Percentiles rank a stretch among this genome's conserved stretches.
Conservation (phyloP, 768 basidiomycete genomes). For the Ramaria sp. region DNA sequence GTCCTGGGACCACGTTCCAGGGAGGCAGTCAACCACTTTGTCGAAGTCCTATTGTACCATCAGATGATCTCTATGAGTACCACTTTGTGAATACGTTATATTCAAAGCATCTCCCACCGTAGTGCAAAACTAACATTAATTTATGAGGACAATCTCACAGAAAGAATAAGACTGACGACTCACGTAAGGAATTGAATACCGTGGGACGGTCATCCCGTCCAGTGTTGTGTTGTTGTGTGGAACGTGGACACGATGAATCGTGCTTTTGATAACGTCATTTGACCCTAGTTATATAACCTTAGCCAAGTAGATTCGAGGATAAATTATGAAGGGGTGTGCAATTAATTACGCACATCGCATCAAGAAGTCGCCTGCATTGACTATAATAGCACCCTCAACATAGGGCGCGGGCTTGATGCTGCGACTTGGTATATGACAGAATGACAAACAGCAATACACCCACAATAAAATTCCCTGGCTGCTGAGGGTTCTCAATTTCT, state of each 20-base stretch:
- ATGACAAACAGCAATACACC: slow-evolving; percentile 9
- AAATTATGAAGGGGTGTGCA: neutral
- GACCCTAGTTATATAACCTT: slow-evolving; percentile 16
- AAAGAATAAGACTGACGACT: slow-evolving; percentile 14
- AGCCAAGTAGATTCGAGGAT: neutral
- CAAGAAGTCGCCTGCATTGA: slow-evolving; percentile 43
- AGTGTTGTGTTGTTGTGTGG: slow-evolving; percentile 18
- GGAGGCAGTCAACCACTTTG: slow-evolving; percentile 36
- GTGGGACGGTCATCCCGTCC: slow-evolving; percentile 33
- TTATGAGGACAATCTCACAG: neutral
- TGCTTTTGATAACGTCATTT: slow-evolving; percentile 32
- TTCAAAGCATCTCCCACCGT: slow-evolving; percentile 17
- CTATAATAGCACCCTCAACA: slow-evolving; percentile 34
- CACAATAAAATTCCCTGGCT: slow-evolving; percentile 26
- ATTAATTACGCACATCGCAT: slow-evolving; percentile 33
- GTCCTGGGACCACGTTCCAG: slow-evolving; percentile 35
- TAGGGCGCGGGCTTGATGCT: slow-evolving; percentile 30
- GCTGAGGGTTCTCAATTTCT: slow-evolving; percentile 46
- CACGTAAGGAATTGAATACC: slow-evolving; percentile 57
- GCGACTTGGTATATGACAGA: neutral
- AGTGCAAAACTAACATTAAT: slow-evolving; percentile 26
- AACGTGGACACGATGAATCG: slow-evolving; percentile 41
- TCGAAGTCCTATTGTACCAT: neutral
- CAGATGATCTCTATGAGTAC: neutral
- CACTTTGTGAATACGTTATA: no score